Percentiles rank a stretch among this genome's conserved stretches.
Evolutionary conservation across 2,329 filamentous ascomycete species (phyloP).

Genomic region (Talaromyces sp.): DNA sequence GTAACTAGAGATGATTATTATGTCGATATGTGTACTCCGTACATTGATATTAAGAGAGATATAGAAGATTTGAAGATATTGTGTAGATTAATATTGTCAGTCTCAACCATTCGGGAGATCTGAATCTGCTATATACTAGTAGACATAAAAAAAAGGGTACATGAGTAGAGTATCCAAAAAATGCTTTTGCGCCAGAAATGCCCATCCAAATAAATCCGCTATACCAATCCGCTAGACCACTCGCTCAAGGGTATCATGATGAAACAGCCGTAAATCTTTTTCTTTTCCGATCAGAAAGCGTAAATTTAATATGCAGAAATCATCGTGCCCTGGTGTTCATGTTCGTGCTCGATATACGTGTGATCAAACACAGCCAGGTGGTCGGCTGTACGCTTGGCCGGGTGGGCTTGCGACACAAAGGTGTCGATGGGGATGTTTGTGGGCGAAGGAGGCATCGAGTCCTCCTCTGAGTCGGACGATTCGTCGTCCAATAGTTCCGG

Average conservation of each 20-base stretch:
- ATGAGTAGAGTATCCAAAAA: not conserved
- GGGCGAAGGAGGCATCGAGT: conserved; percentile 66
- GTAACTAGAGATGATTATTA: not conserved
- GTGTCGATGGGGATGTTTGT: conserved; percentile 50
- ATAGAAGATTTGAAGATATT: not conserved
- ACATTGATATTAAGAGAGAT: not conserved
- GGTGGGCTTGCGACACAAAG: conserved; percentile 39
- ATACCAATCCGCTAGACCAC: not conserved
- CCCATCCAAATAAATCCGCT: not conserved
- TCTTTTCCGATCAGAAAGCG: not conserved
- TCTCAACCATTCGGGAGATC: not conserved
- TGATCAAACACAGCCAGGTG: conserved; percentile 37
- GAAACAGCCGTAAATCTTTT: conserved; percentile 3
- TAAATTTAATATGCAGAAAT: conserved; percentile 43
- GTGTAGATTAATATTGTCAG: not conserved
- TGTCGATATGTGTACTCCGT: not conserved
- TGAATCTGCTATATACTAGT: not conserved
- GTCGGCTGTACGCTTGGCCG: conserved; percentile 12
- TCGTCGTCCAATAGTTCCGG: conserved; percentile 67
- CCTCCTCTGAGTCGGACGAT: conserved; percentile 62
- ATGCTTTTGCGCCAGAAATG: not conserved
- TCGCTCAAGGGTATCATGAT: conserved; percentile 1
- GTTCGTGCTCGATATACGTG: conserved; percentile 36
- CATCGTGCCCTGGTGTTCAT: conserved; percentile 32
- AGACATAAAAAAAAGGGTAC: not conserved